Percentiles rank a stretch among this genome's conserved stretches.
phyloP scores from a whole-genome alignment of 2,329 filamentous ascomycete genomes.

The Orbilia javanica region DNA sequence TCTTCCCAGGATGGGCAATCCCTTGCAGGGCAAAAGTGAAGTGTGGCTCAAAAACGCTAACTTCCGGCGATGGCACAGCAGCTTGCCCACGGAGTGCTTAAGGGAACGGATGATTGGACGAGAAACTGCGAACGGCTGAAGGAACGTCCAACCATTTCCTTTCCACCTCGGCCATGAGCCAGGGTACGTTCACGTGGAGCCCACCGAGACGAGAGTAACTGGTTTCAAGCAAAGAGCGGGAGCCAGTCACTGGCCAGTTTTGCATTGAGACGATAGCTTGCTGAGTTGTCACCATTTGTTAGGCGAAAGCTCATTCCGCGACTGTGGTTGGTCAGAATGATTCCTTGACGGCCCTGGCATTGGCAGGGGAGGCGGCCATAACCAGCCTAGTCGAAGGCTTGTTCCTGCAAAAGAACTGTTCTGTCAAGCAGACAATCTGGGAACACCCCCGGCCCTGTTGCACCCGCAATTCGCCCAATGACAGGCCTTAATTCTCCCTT shows the following conservation, averaged over 20 bases:
- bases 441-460: conserved; percentile 53
- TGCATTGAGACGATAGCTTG: conserved; percentile 59
- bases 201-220: conserved; percentile 54
- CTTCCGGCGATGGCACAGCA: conserved; percentile 54
- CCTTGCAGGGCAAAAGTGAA: conserved; percentile 38
- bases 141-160: conserved; percentile 48
- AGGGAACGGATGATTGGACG: conserved; percentile 51
- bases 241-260: conserved; percentile 55
- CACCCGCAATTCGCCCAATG: conserved; percentile 57
- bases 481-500: conserved; percentile 51
- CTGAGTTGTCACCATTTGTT: conserved; percentile 59
- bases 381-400: conserved; percentile 48
- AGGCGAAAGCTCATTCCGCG: conserved; percentile 47
- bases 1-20: conserved; percentile 24
- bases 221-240: conserved; percentile 57
- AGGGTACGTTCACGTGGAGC: conserved; percentile 57
- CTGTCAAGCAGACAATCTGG: conserved; percentile 43
- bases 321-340: conserved; percentile 51
- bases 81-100: conserved; percentile 54
- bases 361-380: conserved; percentile 49
- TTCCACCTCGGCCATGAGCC: conserved; percentile 46
- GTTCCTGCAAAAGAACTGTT: conserved; percentile 52
- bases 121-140: conserved; percentile 54
- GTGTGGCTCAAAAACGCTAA: conserved; percentile 58
- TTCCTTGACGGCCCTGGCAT: conserved; percentile 54